Evolutionary conservation across 805 yeast genomes (phyloP).

Genomic region (Candida bentonensis): DNA sequence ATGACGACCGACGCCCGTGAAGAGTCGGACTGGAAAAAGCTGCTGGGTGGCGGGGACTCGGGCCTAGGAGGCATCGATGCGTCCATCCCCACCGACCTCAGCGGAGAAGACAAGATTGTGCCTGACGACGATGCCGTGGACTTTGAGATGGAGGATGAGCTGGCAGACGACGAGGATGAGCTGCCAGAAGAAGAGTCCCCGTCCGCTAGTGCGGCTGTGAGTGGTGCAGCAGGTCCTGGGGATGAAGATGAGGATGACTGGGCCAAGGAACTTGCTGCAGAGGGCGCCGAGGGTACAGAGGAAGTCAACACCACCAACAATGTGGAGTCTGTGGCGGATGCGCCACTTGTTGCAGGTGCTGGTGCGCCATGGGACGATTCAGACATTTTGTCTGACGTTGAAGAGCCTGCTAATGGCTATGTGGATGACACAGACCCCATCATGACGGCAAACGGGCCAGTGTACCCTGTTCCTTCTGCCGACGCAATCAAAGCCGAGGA

Average conservation of each 20-base stretch:
- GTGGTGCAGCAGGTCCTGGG: conserved; percentile 19
- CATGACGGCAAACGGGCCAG: conserved; percentile 5
- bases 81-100: conserved; percentile 19
- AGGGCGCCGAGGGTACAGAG: conserved; percentile 16
- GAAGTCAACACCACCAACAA: too few relatives aligned
- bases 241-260: conserved; percentile 14
- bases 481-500: conserved; percentile 11
- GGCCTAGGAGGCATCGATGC: conserved; percentile 15
- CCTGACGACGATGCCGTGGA: conserved; percentile 92
- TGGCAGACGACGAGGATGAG: conserved; percentile 71
- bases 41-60: conserved; percentile 14
- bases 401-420: conserved; percentile 11
- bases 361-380: conserved; percentile 10
- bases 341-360: conserved; percentile 3
- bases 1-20: conserved; percentile 8
- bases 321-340: conserved; percentile 4
- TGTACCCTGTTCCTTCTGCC: conserved; percentile 1
- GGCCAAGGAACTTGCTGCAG: conserved; percentile 23
- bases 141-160: conserved; percentile 86
- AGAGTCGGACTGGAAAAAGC: conserved; percentile 21
- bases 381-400: conserved; percentile 5
- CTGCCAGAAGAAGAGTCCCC: conserved; percentile 17
- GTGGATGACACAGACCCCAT: conserved; percentile 7
- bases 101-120: conserved; percentile 37
- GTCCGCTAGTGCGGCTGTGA: conserved; percentile 10